Evolutionary conservation across 768 basidiomycete species (phyloP).

Genomic region (Hygrophoropsis aurantiaca): DNA sequence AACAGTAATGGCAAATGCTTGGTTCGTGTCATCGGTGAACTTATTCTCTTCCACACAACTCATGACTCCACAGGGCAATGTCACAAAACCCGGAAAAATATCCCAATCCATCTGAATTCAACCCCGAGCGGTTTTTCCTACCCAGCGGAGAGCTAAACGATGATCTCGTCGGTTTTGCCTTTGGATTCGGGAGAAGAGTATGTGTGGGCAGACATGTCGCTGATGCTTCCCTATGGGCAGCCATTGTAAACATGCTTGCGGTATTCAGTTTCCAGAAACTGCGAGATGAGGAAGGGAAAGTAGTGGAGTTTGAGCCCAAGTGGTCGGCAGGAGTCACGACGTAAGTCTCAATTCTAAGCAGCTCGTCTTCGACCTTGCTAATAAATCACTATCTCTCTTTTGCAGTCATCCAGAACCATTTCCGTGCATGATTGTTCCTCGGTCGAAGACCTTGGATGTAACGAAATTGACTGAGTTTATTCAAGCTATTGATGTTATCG

Average conservation of each 20-base stretch:
- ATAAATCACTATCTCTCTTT: neutral
- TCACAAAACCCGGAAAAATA: conserved; percentile 36
- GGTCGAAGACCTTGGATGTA: conserved; percentile 5
- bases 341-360: conserved; percentile 12
- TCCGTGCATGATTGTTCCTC: conserved; percentile 8
- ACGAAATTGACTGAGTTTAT: conserved; percentile 11
- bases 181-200: conserved; percentile 44
- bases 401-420: conserved; percentile 13
- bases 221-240: conserved; percentile 34
- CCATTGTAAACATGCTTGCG: conserved; percentile 20
- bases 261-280: conserved; percentile 13
- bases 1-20: conserved; percentile 18
- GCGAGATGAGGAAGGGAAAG: conserved; percentile 14
- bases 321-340: conserved; percentile 20
- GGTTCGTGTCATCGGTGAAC: conserved; percentile 7
- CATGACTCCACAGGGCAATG: conserved; percentile 26
- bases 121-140: conserved; percentile 36
- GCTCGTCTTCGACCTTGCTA: neutral
- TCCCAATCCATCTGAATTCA: conserved; percentile 36
- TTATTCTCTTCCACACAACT: neutral
- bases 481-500: too few relatives aligned
- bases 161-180: conserved; percentile 19
- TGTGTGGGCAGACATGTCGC: conserved; percentile 44
- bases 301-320: conserved; percentile 7
- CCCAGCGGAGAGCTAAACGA: neutral